A percentile compares a stretch with the other conserved stretches of the same genome.
These are phyloP conservation scores for Entomophthora muscae DNA, from an alignment of 371 early-diverging fungal species.

Conservation along the genomic window DNA sequence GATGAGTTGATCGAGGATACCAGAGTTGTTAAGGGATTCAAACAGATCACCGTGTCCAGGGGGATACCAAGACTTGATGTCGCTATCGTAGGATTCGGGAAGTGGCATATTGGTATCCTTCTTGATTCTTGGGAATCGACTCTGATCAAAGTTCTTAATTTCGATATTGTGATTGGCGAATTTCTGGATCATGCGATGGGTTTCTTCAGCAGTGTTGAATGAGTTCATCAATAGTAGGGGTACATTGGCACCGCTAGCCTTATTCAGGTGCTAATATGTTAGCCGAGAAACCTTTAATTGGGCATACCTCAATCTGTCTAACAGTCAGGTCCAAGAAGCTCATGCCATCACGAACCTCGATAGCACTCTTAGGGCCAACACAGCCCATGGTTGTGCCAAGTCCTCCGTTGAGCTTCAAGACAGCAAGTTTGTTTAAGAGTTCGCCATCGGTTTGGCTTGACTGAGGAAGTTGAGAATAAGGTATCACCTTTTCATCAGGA, in stretches of 20 bases:
- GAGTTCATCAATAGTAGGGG: constrained; percentile 99
- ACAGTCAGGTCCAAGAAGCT: constrained; percentile 98
- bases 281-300: no score
- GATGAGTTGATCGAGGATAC: constrained; percentile 87
- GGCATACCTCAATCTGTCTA: constrained; percentile 85
- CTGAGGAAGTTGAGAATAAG: constrained; percentile 44
- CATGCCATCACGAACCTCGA: constrained; percentile 95
- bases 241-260: constrained; percentile 70
- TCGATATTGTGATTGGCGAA: constrained; percentile 72
- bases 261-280: constrained; percentile 84
- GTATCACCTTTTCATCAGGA: constrained; percentile 63
- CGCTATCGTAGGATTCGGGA: constrained; percentile 39
- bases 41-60: constrained; percentile 99
- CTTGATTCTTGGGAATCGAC: constrained; percentile 87
- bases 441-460: constrained; percentile 30
- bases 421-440: constrained; percentile 82
- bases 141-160: constrained; percentile 96
- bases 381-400: constrained; percentile 99
- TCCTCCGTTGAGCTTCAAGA: constrained; percentile 98
- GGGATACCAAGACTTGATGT: constrained; percentile 56
- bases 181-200: constrained; percentile 85
- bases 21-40: constrained; percentile 85
- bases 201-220: constrained; percentile 98
- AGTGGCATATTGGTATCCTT: constrained; percentile 89
- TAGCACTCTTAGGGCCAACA: constrained; percentile 97